Conservation (phyloP, 176 grass and related monocot genomes). For the Paspalum notatum region DNA sequence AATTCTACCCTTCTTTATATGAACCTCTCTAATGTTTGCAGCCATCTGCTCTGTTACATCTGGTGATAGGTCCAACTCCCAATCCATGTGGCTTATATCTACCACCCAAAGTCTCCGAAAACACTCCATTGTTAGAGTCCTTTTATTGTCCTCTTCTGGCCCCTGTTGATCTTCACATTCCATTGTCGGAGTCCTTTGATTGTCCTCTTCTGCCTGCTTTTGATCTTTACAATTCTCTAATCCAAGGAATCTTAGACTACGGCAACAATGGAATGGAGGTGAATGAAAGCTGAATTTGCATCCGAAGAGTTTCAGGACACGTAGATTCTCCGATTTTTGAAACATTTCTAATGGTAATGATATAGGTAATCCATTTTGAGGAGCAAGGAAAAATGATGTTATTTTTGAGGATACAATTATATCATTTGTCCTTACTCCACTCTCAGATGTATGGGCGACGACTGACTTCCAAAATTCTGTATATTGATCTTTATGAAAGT, state of each 20-base stretch:
- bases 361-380: fast-evolving
- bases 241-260: conserved; percentile 22
- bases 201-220: background rate
- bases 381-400: background rate
- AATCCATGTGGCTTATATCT: background rate
- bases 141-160: background rate
- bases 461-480: background rate
- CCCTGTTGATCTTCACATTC: too few relatives aligned
- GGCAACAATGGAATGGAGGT: conserved; percentile 8
- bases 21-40: background rate
- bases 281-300: conserved; percentile 17
- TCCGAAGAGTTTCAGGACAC: background rate
- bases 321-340: background rate
- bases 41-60: background rate
- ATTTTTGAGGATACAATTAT: background rate
- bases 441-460: background rate
- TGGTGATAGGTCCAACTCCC: background rate
- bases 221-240: background rate
- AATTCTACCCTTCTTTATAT: background rate
- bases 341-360: background rate
- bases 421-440: fast-evolving
- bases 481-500: fast-evolving
- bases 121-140: background rate
- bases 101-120: conserved; percentile 24
- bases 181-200: background rate